Percentiles rank a stretch among this genome's conserved stretches.
Conservation (phyloP, 2,329 filamentous ascomycete species). For the Botrytis paeoniae region DNA sequence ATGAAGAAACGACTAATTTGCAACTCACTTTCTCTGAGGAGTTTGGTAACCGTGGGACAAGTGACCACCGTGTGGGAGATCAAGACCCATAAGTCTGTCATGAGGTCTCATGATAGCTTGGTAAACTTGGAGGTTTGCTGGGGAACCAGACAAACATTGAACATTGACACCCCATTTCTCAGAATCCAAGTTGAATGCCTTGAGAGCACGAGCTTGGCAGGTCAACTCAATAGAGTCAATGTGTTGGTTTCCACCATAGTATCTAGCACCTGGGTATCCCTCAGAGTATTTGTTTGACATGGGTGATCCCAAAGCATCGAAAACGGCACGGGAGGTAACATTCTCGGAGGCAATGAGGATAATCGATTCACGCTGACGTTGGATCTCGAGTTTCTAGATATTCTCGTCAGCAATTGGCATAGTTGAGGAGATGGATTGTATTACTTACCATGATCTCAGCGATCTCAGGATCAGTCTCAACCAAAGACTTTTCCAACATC, state of each 20-base stretch:
- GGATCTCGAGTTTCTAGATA: constrained; percentile 77
- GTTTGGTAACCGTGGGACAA: constrained; percentile 98
- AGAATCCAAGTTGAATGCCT: constrained; percentile 82
- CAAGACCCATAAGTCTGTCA: constrained; percentile 95
- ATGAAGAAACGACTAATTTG: not conserved
- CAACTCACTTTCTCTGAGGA: constrained; percentile 76
- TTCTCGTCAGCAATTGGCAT: constrained; percentile 21
- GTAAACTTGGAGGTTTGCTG: constrained; percentile 97
- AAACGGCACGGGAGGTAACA: constrained; percentile 96
- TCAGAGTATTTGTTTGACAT: constrained; percentile 99
- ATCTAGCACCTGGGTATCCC: constrained; percentile 95
- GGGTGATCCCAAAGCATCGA: constrained; percentile 90
- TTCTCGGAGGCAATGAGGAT: constrained; percentile 99
- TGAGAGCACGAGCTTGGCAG: constrained; percentile 90
- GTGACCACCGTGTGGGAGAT: constrained; percentile 94
- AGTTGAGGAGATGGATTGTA: not conserved
- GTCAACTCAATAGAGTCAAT: constrained; percentile 95
- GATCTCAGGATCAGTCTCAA: constrained; percentile 90
- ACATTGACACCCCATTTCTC: constrained; percentile 99
- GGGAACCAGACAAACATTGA: constrained; percentile 87
- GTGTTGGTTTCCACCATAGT: constrained; percentile 99
- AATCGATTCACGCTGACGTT: constrained; percentile 97
- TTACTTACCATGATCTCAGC: constrained; percentile 86
- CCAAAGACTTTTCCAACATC: constrained; percentile 94
- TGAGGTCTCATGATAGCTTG: constrained; percentile 95